phyloP scores from a whole-genome alignment of 148 eudicot genomes.

The Silene uniflora region DNA sequence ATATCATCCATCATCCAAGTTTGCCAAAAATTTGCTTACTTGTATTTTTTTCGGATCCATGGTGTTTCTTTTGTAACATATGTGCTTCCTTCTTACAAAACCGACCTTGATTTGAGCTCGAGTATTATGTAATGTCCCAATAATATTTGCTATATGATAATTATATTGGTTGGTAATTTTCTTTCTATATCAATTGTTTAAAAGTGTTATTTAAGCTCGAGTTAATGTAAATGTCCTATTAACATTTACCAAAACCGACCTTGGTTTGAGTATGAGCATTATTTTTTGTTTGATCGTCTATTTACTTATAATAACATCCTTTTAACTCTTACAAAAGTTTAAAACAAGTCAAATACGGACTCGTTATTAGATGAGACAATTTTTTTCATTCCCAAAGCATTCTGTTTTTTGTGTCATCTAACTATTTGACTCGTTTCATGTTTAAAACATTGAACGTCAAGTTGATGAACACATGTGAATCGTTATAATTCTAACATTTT shows the following conservation, averaged over 20 bases:
- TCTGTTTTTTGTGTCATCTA: too few relatives aligned
- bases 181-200: neutral
- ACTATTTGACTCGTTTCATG: too few relatives aligned
- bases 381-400: too few relatives aligned
- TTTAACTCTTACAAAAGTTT: too few relatives aligned
- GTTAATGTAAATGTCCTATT: too few relatives aligned
- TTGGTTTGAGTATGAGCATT: too few relatives aligned
- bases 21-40: neutral
- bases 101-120: neutral
- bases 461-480: neutral
- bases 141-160: neutral
- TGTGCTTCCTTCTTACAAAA: neutral
- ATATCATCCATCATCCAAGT: neutral
- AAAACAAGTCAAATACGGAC: too few relatives aligned
- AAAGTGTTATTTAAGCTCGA: neutral
- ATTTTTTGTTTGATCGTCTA: too few relatives aligned
- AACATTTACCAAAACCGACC: too few relatives aligned
- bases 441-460: too few relatives aligned
- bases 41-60: neutral
- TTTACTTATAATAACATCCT: too few relatives aligned
- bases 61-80: slow-evolving; percentile 7
- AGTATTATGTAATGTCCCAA: neutral
- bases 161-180: neutral
- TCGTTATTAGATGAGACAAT: too few relatives aligned
- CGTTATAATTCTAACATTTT: neutral